Percentiles rank a stretch among this genome's conserved stretches.
These are phyloP conservation scores for Microcyclospora pomicola DNA, from an alignment of 2,329 filamentous ascomycete species.

Conservation along the genomic window DNA sequence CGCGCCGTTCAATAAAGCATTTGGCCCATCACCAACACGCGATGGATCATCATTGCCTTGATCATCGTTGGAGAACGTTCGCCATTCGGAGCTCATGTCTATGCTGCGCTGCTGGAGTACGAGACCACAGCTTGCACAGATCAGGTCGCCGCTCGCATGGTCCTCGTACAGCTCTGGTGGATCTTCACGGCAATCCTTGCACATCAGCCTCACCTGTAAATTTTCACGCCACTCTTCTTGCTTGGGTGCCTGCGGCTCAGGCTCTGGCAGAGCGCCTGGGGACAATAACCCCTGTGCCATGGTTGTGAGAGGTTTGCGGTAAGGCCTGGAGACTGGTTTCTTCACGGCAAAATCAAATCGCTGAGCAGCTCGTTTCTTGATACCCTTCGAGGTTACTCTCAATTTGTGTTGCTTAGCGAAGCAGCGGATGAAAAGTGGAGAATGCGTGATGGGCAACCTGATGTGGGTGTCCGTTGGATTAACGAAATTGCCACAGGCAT, in stretches of 20 bases:
- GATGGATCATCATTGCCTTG: slow-evolving; percentile 92
- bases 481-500: no score
- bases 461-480: no score
- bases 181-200: slow-evolving; percentile 77
- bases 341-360: slow-evolving; percentile 21
- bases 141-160: slow-evolving; percentile 80
- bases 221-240: slow-evolving; percentile 59
- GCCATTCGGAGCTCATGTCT: slow-evolving; percentile 94
- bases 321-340: slow-evolving; percentile 4
- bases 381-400: slow-evolving; percentile 28
- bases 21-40: slow-evolving; percentile 89
- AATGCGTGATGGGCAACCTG: slow-evolving; percentile 38
- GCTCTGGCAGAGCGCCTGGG: slow-evolving; percentile 31
- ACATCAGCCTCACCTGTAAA: slow-evolving; percentile 71
- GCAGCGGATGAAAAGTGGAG: slow-evolving; percentile 50
- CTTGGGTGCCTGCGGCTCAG: slow-evolving; percentile 20
- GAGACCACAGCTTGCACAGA: slow-evolving; percentile 81
- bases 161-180: slow-evolving; percentile 92
- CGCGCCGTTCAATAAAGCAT: slow-evolving; percentile 77
- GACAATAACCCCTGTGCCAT: slow-evolving; percentile 26
- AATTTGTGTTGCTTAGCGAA: slow-evolving; percentile 34
- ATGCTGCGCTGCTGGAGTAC: slow-evolving; percentile 85
- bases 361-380: slow-evolving; percentile 29
- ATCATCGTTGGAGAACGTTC: slow-evolving; percentile 96
- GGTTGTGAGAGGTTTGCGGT: slow-evolving; percentile 17